A percentile compares a stretch with the other conserved stretches of the same genome.
Conservation (phyloP, 257 asterid genomes). For the Rauvolfia tetraphylla region DNA sequence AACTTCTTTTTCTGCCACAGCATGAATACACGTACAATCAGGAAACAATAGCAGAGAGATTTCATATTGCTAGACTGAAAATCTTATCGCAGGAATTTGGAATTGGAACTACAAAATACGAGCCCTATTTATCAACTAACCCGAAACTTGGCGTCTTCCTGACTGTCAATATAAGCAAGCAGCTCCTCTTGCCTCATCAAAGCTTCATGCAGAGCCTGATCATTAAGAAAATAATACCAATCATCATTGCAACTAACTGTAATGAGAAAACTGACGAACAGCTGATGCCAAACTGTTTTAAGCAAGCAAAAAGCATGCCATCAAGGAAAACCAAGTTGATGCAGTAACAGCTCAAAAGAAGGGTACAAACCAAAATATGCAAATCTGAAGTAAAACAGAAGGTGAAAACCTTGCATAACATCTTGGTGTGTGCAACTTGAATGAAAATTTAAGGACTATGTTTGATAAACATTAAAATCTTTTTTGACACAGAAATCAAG, state of each 20-base stretch:
- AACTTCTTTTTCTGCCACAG: conserved; percentile 68
- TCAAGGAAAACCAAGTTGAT: neutral
- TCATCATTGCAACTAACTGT: neutral
- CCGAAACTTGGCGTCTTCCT: conserved; percentile 72
- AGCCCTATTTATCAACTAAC: conserved; percentile 31
- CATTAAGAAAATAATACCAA: conserved; percentile 18
- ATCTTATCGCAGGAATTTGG: neutral
- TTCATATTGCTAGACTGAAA: neutral
- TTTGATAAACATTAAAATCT: neutral
- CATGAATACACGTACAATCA: conserved; percentile 5
- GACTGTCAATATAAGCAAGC: conserved; percentile 86
- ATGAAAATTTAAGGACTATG: neutral
- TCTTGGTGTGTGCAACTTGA: too few relatives aligned
- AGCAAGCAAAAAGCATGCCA: neutral
- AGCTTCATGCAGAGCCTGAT: conserved; percentile 91
- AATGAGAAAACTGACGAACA: neutral
- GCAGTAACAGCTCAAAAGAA: neutral
- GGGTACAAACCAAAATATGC: neutral
- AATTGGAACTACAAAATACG: neutral
- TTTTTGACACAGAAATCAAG: neutral
- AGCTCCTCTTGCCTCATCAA: conserved; percentile 96
- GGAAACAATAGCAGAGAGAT: neutral
- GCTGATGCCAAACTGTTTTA: neutral
- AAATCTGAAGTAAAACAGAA: neutral
- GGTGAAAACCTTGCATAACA: neutral